Evolutionary conservation across 352 stramenopile species (phyloP).

Genomic region (Phytophthora rubi): DNA sequence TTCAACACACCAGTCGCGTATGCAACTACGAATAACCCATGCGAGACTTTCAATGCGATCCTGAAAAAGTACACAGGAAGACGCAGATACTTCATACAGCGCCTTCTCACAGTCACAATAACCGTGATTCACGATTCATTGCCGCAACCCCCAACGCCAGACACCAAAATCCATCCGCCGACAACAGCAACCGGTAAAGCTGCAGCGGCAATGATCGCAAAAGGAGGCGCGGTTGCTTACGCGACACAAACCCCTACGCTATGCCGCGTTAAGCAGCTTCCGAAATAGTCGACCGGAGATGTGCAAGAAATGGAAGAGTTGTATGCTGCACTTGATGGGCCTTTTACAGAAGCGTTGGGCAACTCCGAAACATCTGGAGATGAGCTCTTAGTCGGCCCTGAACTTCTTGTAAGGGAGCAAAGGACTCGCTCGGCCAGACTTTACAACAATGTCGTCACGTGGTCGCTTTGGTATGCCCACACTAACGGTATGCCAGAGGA

Average conservation of each 20-base stretch:
- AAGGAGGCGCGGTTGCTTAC: background rate
- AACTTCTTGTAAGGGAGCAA: background rate
- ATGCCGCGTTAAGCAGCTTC: background rate
- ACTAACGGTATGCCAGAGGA: background rate
- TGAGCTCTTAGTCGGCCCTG: background rate
- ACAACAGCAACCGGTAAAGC: background rate
- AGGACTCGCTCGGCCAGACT: background rate
- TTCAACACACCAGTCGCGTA: background rate
- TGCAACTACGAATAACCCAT: background rate
- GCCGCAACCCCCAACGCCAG: background rate
- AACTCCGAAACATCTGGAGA: background rate
- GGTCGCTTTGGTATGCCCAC: background rate
- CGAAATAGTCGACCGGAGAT: background rate
- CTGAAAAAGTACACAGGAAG: background rate
- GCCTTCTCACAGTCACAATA: background rate
- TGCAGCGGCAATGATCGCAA: background rate
- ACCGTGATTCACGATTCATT: background rate
- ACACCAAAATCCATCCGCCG: background rate
- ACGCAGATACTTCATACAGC: background rate
- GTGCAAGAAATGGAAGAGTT: background rate
- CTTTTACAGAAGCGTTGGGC: background rate
- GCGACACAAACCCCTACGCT: background rate
- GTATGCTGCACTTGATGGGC: background rate
- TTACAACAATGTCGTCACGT: background rate
- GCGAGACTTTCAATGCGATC: no score